phyloP scores from a whole-genome alignment of 2,329 filamentous ascomycete genomes.

The Beauveria caledonica region DNA sequence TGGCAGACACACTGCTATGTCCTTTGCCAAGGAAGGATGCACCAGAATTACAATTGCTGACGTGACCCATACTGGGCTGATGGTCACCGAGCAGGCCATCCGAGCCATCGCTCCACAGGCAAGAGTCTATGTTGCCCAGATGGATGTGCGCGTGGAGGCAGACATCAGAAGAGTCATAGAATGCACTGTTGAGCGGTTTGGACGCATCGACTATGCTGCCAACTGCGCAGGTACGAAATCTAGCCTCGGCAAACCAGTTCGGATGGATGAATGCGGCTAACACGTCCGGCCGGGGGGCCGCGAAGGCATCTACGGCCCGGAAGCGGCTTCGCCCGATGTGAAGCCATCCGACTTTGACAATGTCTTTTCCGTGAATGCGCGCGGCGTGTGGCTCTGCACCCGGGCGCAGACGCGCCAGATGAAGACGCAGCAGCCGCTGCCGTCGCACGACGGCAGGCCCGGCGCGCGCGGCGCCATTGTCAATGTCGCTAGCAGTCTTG shows the following conservation, averaged over 20 bases:
- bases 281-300: background rate
- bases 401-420: constrained; percentile 34
- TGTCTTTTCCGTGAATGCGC: constrained; percentile 34
- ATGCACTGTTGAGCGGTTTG: constrained; percentile 24
- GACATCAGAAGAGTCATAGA: constrained; percentile 27
- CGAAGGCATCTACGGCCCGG: constrained; percentile 30
- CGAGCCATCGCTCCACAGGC: constrained; percentile 20
- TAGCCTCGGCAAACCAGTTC: too few species aligned
- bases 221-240: constrained; percentile 31
- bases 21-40: constrained; percentile 37
- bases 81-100: constrained; percentile 25
- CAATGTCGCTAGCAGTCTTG: constrained; percentile 36
- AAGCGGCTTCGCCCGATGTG: constrained; percentile 28
- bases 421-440: constrained; percentile 33
- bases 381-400: constrained; percentile 36
- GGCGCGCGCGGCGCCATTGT: constrained; percentile 34
- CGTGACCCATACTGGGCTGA: constrained; percentile 23
- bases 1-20: constrained; percentile 32
- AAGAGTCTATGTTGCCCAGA: constrained; percentile 19
- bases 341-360: constrained; percentile 31
- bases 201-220: constrained; percentile 37
- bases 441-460: constrained; percentile 34
- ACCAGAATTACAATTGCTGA: constrained; percentile 33
- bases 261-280: background rate
- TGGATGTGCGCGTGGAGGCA: constrained; percentile 28